These are phyloP conservation scores for Sclerotinia nivalis DNA, from an alignment of 2,329 filamentous ascomycete genomes.

Conservation along the genomic window DNA sequence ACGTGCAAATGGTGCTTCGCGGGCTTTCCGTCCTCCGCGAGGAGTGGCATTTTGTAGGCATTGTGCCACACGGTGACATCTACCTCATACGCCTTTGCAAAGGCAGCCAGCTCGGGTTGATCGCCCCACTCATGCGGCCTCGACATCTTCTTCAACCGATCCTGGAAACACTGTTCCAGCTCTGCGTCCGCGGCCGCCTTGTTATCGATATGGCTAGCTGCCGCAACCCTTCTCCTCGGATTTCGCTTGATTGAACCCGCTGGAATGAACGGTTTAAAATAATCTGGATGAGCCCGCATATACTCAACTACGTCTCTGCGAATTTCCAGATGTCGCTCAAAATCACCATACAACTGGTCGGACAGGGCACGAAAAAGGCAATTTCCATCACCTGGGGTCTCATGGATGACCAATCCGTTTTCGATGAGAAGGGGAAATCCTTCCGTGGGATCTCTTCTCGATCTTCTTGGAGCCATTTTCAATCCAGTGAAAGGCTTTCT, in stretches of 20 bases:
- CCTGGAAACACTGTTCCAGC: slow-evolving; percentile 52
- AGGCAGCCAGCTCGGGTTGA: slow-evolving; percentile 67
- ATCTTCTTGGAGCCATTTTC: not conserved
- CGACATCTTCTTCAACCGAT: slow-evolving; percentile 60
- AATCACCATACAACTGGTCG: slow-evolving; percentile 65
- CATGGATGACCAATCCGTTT: slow-evolving; percentile 58
- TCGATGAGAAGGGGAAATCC: slow-evolving; percentile 58
- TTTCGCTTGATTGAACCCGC: slow-evolving; percentile 53
- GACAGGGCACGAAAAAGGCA: slow-evolving; percentile 69
- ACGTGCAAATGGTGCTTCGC: not conserved
- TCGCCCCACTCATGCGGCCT: slow-evolving; percentile 63
- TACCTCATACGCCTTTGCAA: slow-evolving; percentile 59
- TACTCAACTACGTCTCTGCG: slow-evolving; percentile 60
- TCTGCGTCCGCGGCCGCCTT: slow-evolving; percentile 54
- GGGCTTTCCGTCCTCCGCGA: not conserved
- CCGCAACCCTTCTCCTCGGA: slow-evolving; percentile 30
- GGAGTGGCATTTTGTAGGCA: slow-evolving; percentile 45
- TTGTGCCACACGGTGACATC: slow-evolving; percentile 58
- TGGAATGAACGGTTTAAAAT: slow-evolving; percentile 66
- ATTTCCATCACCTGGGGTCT: slow-evolving; percentile 65
- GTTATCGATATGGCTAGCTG: slow-evolving; percentile 37
- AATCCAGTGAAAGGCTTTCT: too few species aligned
- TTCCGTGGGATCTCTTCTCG: slow-evolving; percentile 26
- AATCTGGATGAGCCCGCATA: slow-evolving; percentile 59
- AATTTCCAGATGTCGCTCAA: slow-evolving; percentile 58